Conservation (phyloP, 2,329 filamentous ascomycete genomes). For the Ceratocystis diversiconidia region DNA sequence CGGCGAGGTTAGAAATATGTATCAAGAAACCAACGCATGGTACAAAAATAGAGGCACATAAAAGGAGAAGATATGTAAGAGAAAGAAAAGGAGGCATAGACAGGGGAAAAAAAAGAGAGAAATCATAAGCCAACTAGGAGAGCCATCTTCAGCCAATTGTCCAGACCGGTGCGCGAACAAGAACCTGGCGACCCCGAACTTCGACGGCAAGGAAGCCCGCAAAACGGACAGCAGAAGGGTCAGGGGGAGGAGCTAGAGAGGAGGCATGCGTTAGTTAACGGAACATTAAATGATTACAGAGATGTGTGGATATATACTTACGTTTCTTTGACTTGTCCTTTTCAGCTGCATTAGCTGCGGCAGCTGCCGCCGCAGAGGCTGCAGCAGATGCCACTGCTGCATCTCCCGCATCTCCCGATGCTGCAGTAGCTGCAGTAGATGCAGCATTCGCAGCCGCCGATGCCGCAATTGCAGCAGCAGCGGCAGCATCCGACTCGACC, state of each 20-base stretch:
- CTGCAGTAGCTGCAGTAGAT: not conserved
- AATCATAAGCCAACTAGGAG: constrained; percentile 6
- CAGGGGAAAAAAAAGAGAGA: constrained; percentile 16
- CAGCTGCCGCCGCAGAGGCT: not conserved
- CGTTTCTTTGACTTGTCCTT: constrained; percentile 36
- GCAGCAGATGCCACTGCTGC: not conserved
- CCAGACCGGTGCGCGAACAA: constrained; percentile 66
- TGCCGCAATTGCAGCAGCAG: constrained; percentile 23
- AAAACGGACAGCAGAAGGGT: constrained; percentile 50
- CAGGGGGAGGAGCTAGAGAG: constrained; percentile 24
- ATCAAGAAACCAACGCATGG: constrained; percentile 16
- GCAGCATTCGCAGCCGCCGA: constrained; percentile 28
- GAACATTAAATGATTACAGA: not conserved
- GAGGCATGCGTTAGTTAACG: not conserved
- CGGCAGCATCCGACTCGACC: constrained; percentile 20
- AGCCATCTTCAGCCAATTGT: constrained; percentile 28
- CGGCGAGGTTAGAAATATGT: not conserved
- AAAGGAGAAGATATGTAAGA: constrained; percentile 16
- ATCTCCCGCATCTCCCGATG: not conserved
- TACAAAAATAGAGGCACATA: constrained; percentile 18
- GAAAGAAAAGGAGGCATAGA: constrained; percentile 17
- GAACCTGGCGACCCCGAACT: constrained; percentile 59
- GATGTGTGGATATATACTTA: constrained; percentile 25
- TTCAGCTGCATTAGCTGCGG: constrained; percentile 29
- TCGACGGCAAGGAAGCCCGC: constrained; percentile 63